phyloP scores from a whole-genome alignment of 2,329 filamentous ascomycete species.

The Shiraia bambusicola region DNA sequence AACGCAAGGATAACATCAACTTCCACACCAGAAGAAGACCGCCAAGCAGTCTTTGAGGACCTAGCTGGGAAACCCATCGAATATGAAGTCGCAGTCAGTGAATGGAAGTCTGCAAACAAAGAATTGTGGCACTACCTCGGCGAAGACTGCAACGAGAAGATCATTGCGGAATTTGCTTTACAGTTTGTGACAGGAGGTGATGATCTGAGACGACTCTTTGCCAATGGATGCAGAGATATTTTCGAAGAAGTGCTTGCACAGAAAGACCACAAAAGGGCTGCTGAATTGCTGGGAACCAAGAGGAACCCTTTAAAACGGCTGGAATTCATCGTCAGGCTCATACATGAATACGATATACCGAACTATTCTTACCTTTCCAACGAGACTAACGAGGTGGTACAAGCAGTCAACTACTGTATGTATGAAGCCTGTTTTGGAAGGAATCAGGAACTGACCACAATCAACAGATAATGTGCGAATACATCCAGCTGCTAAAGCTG shows the following conservation, averaged over 20 bases:
- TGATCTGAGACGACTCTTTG: conserved; percentile 11
- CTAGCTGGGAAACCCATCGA: not conserved
- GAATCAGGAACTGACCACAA: conserved; percentile 2
- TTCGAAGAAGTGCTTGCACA: conserved; percentile 19
- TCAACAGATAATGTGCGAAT: conserved; percentile 28
- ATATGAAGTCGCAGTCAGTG: not conserved
- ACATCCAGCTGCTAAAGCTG: conserved; percentile 18
- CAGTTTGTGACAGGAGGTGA: not conserved
- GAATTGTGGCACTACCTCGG: conserved; percentile 8
- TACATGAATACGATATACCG: conserved; percentile 24
- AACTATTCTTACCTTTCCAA: conserved; percentile 21
- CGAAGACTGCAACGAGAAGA: conserved; percentile 3
- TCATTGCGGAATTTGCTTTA: conserved; percentile 1
- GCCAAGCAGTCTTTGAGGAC: not conserved
- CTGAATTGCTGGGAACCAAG: conserved; percentile 12
- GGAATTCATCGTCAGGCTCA: conserved; percentile 14
- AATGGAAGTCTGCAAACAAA: not conserved
- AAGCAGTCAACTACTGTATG: conserved; percentile 37
- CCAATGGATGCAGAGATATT: conserved; percentile 10
- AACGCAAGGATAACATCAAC: too few species aligned
- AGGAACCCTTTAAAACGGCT: conserved; percentile 20
- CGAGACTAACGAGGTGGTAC: conserved; percentile 32
- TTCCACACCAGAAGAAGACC: not conserved
- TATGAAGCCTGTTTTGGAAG: not conserved
- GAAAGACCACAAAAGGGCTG: conserved; percentile 14